A percentile compares a stretch with the other conserved stretches of the same genome.
These are phyloP conservation scores for Liquidambar formosana DNA, from an alignment of 164 flowering plant species.

Conservation along the genomic window DNA sequence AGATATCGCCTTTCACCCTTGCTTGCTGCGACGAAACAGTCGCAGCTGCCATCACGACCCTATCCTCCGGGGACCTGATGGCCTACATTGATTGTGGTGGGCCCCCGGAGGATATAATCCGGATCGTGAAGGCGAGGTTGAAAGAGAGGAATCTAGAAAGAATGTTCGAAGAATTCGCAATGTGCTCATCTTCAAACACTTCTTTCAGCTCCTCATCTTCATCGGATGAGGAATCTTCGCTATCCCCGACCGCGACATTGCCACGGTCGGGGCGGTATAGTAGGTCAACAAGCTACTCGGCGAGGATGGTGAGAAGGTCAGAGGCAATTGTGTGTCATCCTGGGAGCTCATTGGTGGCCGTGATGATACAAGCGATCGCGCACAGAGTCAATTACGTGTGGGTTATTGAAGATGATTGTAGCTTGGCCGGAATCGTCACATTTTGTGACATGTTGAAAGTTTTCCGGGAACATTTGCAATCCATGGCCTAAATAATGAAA, in stretches of 20 bases:
- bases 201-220: constrained; percentile 27
- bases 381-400: constrained; percentile 88
- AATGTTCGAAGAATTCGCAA: constrained; percentile 45
- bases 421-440: constrained; percentile 77
- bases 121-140: constrained; percentile 51
- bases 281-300: constrained; percentile 57
- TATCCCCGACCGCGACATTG: constrained; percentile 13
- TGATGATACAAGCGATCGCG: constrained; percentile 90
- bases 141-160: constrained; percentile 48
- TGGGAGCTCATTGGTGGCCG: constrained; percentile 84
- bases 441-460: constrained; percentile 61
- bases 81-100: constrained; percentile 85
- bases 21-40: constrained; percentile 70
- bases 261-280: constrained; percentile 30
- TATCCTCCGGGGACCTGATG: constrained; percentile 81
- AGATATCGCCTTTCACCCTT: constrained; percentile 80
- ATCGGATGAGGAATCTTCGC: constrained; percentile 57
- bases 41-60: constrained; percentile 74
- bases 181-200: not conserved
- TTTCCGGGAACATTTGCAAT: constrained; percentile 56
- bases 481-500: constrained; percentile 9
- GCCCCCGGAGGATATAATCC: constrained; percentile 66
- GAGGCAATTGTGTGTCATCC: constrained; percentile 86
- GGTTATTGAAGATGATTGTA: constrained; percentile 77
- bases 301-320: constrained; percentile 61